Base-by-base conservation (phyloP, 2,329 filamentous ascomycete species). In the Sclerotinia nivalis region DNA sequence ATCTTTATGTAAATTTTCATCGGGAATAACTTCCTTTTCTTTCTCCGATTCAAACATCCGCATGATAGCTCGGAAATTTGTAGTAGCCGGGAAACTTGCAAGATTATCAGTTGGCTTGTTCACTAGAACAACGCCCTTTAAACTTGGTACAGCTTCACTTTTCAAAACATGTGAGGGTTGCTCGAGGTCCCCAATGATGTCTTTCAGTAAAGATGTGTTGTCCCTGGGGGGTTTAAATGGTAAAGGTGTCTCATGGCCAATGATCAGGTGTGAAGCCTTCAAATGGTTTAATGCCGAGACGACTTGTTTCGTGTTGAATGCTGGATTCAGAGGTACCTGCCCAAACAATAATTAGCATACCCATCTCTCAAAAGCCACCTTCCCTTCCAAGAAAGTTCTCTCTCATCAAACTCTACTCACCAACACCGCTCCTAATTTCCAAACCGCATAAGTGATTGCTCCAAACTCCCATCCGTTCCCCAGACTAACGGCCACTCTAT, bases 381-480 rank as follows among this genome's bases (percentile, higher is more conserved):
- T 8, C 62, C 15, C 28, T 40, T 13, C 18, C 18, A 45, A 8
- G 28, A 13, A 25, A n/a, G 22, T 10, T 56, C n/a, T n/a, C 34
- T 45, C 20, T 37, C 34, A 9, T 47, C 12, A n/a, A 25, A 20
- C 12, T 3, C 56, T 52, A 75, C 81, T 71, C 78, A 88, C 94
- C 72, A 98, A 83, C 65, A 98, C 88, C 34, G 93, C 95, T n/a
- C 96, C 96, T 13, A 98, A 86, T 80, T 98, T 98, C 83, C 95
- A 97, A 68, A 96, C 80, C 0, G 94, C 94, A 80, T 98, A 98
- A 8, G 91, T 95, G 80, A 96, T 85, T 64, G 90, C 89, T 4
- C 92, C 93, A 78, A 93, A 95, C 80, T 97, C 93, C 74, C 90
- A 83, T 55, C 89, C 90, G 80, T 97, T 98, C 22, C 95, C 95